These are phyloP conservation scores for Huntiella savannae DNA, from an alignment of 2,329 filamentous ascomycete species.

Conservation along the genomic window DNA sequence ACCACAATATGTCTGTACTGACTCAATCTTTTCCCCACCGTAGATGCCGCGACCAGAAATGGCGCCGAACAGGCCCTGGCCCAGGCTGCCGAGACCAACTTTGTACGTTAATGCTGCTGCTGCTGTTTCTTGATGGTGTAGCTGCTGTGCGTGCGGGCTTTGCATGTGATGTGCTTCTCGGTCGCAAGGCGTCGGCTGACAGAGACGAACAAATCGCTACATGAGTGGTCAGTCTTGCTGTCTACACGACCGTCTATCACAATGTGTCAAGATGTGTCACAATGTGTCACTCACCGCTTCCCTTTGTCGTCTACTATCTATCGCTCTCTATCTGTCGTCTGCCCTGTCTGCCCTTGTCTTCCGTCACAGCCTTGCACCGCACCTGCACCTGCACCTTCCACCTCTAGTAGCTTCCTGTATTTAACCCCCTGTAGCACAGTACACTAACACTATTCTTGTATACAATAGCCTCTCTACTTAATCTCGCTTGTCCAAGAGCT, in stretches of 20 bases:
- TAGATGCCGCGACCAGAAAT: slow-evolving; percentile 70
- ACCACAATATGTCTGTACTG: background rate
- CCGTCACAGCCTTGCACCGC: background rate
- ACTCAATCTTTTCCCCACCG: slow-evolving; percentile 5
- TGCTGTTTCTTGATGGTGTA: slow-evolving; percentile 2
- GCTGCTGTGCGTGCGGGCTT: too few species aligned
- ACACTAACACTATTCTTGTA: background rate
- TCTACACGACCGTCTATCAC: too few species aligned
- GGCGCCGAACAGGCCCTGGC: slow-evolving; percentile 85
- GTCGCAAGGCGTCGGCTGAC: too few species aligned
- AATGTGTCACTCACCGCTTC: too few species aligned
- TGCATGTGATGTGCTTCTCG: too few species aligned
- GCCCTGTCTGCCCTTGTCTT: too few species aligned
- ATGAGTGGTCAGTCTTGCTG: too few species aligned
- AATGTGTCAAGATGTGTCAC: too few species aligned
- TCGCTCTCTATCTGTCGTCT: too few species aligned
- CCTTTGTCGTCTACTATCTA: too few species aligned
- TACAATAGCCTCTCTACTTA: slow-evolving; percentile 65
- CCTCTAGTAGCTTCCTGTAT: too few species aligned
- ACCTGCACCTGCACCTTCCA: background rate
- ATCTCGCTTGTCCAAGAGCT: slow-evolving; percentile 83
- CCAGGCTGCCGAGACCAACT: slow-evolving; percentile 85
- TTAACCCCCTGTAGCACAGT: background rate
- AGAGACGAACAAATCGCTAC: too few species aligned
- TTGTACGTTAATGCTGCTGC: slow-evolving; percentile 39